Percentiles rank a stretch among this genome's conserved stretches.
These are phyloP conservation scores for Coriolopsis trogii DNA, from an alignment of 1,284 basidiomycete genomes.

Conservation along the genomic window DNA sequence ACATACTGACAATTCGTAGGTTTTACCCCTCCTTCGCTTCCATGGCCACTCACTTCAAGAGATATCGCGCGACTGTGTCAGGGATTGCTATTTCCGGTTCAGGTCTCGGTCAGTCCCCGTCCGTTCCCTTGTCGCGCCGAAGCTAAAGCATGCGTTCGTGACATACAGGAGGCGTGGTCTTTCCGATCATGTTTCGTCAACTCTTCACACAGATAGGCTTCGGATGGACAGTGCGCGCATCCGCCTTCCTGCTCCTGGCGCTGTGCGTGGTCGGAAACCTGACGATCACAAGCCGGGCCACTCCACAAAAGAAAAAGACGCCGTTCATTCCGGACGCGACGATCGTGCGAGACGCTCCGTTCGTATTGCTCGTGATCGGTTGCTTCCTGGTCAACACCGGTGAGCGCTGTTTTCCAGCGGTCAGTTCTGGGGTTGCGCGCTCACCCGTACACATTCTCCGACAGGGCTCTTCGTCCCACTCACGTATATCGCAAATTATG, in stretches of 20 bases:
- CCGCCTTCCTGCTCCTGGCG: constrained; percentile 36
- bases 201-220: constrained; percentile 61
- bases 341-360: constrained; percentile 33
- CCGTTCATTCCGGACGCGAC: constrained; percentile 28
- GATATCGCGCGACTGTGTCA: constrained; percentile 54
- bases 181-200: constrained; percentile 62
- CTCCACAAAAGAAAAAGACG: constrained; percentile 14
- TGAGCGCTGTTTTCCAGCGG: constrained; percentile 4
- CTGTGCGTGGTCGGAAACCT: constrained; percentile 32
- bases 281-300: constrained; percentile 31
- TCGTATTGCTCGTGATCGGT: constrained; percentile 32
- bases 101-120: constrained; percentile 27
- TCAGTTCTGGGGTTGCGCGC: neutral
- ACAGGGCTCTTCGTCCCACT: constrained; percentile 28
- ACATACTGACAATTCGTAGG: constrained; percentile 11
- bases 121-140: neutral
- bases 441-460: neutral
- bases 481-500: constrained; percentile 23
- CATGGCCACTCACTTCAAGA: constrained; percentile 54
- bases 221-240: constrained; percentile 54
- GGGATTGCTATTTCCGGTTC: constrained; percentile 47
- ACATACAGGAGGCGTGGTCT: constrained; percentile 66
- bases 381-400: constrained; percentile 36
- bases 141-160: neutral
- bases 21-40: constrained; percentile 33